Base-by-base conservation (phyloP, 495 filamentous ascomycete species). In the Trichocladium antarcticum region DNA sequence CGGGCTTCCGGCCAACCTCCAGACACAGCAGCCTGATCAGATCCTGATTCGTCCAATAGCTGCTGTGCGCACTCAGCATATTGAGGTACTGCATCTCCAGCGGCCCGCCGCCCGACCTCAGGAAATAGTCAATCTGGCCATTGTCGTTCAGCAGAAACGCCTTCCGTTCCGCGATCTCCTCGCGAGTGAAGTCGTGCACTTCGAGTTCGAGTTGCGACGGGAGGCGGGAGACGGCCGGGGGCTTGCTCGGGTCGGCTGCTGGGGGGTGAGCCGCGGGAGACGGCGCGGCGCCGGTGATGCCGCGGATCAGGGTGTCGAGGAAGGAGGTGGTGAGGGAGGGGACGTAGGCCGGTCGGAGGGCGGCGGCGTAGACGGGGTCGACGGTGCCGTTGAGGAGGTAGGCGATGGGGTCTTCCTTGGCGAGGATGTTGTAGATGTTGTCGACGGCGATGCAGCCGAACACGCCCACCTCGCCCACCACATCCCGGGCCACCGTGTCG, bases 31-130 rank as follows among this genome's bases (percentile, higher is more conserved):
- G 81, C 32, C 89, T 68, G 20, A 92, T 80, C 65, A 97, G 86
- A 61, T 97, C 92, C 48, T 75, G 73, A 54, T 82, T 79, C 9
- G 76, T 76, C 92, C 92, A 97, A 58, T 98, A 98, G 52, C 83
- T 87, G 49, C 85, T 88, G 65, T 98, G 92, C n/a, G 92, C 92
- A 47, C 87, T 85, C 50, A 98, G 66, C 90, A 98, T 98, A 54
- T 93, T 95, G 4, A 96, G 64, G 62, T 98, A 98, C 70, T 96
- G 89, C 44, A 95, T 85, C 66, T 93, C 89, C 22, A 97, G 70
- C 4, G 88, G 76, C 0, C 90, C 87, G 17, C 83, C 79, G 0
- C 85, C 84, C 37, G 85, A 85, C 37, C 78, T 78, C 3, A 98
- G 66, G 50, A 79, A 93, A 58, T 78, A 98, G 62, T 98, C 92